phyloP scores from a whole-genome alignment of 1,139 yeast species.

The Suhomyces chickasaworum region DNA sequence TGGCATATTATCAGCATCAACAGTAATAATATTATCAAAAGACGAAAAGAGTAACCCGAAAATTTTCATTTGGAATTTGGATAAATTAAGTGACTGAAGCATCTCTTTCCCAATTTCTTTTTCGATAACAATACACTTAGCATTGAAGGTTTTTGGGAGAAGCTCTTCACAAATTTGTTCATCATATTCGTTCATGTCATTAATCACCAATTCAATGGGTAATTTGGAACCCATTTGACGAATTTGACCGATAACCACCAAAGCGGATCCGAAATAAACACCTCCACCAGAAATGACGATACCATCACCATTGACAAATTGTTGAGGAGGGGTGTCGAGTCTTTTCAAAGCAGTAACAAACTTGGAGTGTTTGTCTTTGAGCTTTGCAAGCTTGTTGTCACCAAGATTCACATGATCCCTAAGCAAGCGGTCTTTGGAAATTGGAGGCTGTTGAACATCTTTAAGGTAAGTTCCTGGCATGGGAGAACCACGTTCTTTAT shows the following conservation, averaged over 20 bases:
- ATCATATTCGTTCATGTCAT: slow-evolving; percentile 29
- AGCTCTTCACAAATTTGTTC: slow-evolving; percentile 33
- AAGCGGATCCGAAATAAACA: slow-evolving; percentile 30
- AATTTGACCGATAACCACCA: slow-evolving; percentile 34
- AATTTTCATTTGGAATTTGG: slow-evolving; percentile 33
- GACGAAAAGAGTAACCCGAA: slow-evolving; percentile 37
- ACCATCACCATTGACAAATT: slow-evolving; percentile 35
- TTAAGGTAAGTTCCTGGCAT: slow-evolving; percentile 22
- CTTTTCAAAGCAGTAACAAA: slow-evolving; percentile 28
- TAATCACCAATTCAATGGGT: slow-evolving; percentile 40
- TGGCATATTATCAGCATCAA: slow-evolving; percentile 42
- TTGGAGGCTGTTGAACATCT: slow-evolving; percentile 18
- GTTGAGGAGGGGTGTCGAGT: slow-evolving; percentile 28
- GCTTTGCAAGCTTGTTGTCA: slow-evolving; percentile 23
- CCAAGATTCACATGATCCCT: slow-evolving; percentile 24
- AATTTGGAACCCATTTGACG: slow-evolving; percentile 37
- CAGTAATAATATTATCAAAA: slow-evolving; percentile 36
- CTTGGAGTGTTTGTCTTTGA: slow-evolving; percentile 29
- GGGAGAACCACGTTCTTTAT: slow-evolving; percentile 26
- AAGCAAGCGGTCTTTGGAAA: slow-evolving; percentile 21
- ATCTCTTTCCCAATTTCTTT: slow-evolving; percentile 30
- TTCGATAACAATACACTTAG: slow-evolving; percentile 35
- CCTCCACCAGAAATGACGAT: slow-evolving; percentile 39
- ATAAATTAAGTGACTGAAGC: slow-evolving; percentile 20
- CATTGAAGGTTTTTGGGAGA: slow-evolving; percentile 31